Evolutionary conservation across 306 rosid genomes (phyloP).

Genomic region (Inga laurina): DNA sequence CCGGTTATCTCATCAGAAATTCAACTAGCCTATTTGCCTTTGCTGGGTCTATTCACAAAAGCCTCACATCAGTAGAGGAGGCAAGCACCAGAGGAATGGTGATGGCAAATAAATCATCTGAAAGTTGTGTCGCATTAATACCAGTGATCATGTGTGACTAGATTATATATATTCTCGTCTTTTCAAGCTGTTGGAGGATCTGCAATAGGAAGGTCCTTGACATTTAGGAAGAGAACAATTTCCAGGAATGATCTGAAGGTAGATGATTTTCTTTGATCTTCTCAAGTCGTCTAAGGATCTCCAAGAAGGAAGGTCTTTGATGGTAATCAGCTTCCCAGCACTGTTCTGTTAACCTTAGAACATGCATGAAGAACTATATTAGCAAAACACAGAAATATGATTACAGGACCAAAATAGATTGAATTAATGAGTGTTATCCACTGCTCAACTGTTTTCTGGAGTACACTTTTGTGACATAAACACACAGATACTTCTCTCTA

Average conservation of each 20-base stretch:
- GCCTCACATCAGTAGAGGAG: constrained; percentile 32
- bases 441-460: neutral
- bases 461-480: neutral
- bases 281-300: constrained; percentile 88
- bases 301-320: constrained; percentile 89
- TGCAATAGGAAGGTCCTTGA: constrained; percentile 77
- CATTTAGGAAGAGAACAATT: constrained; percentile 56
- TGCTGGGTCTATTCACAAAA: constrained; percentile 39
- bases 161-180: constrained; percentile 59
- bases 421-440: neutral
- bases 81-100: constrained; percentile 32
- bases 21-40: constrained; percentile 34
- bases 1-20: constrained; percentile 28
- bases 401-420: constrained; percentile 2
- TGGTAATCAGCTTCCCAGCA: constrained; percentile 90
- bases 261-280: constrained; percentile 66
- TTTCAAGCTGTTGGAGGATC: constrained; percentile 80
- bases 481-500: neutral
- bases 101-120: constrained; percentile 36
- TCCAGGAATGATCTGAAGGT: constrained; percentile 81
- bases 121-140: constrained; percentile 35
- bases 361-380: constrained; percentile 11
- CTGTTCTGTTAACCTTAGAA: constrained; percentile 69
- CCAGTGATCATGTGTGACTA: constrained; percentile 47
- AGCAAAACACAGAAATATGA: neutral